Conservation (phyloP, 805 yeast species). For the Isabelozyma rhagii region DNA sequence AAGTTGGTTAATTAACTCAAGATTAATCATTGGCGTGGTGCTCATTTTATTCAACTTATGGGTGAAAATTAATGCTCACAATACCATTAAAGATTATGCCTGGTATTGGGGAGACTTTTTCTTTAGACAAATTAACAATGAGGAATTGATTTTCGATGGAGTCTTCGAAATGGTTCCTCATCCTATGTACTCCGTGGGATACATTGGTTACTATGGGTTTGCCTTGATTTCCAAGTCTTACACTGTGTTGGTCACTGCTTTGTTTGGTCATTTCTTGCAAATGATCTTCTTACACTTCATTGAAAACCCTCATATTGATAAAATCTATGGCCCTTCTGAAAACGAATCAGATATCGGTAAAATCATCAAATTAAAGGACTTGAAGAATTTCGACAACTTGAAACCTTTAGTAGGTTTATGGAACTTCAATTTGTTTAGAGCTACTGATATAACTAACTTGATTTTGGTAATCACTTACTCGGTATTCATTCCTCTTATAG, state of each 20-base stretch:
- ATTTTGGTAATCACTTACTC: conserved; percentile 40
- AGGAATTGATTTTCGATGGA: conserved; percentile 78
- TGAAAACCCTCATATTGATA: conserved; percentile 85
- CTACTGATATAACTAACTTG: conserved; percentile 57
- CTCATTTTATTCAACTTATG: conserved; percentile 72
- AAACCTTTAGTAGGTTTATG: conserved; percentile 57
- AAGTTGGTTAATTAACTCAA: conserved; percentile 40
- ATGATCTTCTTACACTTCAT: conserved; percentile 71
- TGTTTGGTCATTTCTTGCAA: conserved; percentile 74
- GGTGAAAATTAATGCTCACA: conserved; percentile 85
- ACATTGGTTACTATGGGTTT: conserved; percentile 82
- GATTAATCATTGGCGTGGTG: conserved; percentile 56
- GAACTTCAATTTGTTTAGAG: conserved; percentile 62
- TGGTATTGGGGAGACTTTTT: conserved; percentile 97
- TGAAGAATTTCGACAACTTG: conserved; percentile 37
- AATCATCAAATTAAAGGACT: conserved; percentile 47
- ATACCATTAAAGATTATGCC: conserved; percentile 85
- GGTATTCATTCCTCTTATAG: conserved; percentile 39
- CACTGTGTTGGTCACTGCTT: conserved; percentile 63
- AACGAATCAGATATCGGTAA: conserved; percentile 34
- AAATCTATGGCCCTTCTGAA: conserved; percentile 58
- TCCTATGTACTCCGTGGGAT: conserved; percentile 90
- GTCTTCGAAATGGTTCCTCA: conserved; percentile 89
- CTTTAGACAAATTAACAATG: conserved; percentile 62
- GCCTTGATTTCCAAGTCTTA: conserved; percentile 75